Conservation (phyloP, 2,329 filamentous ascomycete genomes). For the Fusarium torreyae region DNA sequence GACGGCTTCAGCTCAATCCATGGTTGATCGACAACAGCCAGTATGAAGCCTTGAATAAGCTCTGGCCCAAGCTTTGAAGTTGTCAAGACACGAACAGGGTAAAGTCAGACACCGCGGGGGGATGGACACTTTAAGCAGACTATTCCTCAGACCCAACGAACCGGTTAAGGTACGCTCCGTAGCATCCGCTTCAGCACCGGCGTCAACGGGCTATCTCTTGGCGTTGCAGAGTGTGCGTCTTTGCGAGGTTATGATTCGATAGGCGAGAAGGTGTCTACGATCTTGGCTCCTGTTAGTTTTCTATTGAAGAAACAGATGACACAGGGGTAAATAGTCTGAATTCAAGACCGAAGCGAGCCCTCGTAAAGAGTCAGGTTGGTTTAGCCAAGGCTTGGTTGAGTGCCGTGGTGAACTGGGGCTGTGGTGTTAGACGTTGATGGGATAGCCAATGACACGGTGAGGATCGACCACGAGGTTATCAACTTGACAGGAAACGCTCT, state of each 20-base stretch:
- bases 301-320: constrained; percentile 3
- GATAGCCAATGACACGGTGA: constrained; percentile 38
- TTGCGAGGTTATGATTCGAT: constrained; percentile 43
- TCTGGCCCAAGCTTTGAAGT: constrained; percentile 21
- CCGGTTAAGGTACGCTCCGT: constrained; percentile 34
- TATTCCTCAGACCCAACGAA: constrained; percentile 24
- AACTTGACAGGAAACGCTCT: constrained; percentile 18
- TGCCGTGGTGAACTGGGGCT: constrained; percentile 17
- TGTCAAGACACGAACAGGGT: not conserved
- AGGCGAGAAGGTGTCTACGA: constrained; percentile 5
- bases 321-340: constrained; percentile 12
- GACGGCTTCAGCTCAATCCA: constrained; percentile 44
- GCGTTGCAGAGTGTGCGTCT: constrained; percentile 38
- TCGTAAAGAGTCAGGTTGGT: not conserved
- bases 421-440: not conserved
- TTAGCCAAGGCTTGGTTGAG: constrained; percentile 6
- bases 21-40: constrained; percentile 18
- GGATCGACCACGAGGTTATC: constrained; percentile 42
- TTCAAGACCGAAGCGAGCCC: constrained; percentile 7
- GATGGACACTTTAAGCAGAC: constrained; percentile 9
- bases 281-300: constrained; percentile 16
- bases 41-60: constrained; percentile 28
- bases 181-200: constrained; percentile 10
- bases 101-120: not conserved
- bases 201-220: constrained; percentile 12